Base-by-base conservation (phyloP, 2,329 filamentous ascomycete species). In the Botrytis porri region DNA sequence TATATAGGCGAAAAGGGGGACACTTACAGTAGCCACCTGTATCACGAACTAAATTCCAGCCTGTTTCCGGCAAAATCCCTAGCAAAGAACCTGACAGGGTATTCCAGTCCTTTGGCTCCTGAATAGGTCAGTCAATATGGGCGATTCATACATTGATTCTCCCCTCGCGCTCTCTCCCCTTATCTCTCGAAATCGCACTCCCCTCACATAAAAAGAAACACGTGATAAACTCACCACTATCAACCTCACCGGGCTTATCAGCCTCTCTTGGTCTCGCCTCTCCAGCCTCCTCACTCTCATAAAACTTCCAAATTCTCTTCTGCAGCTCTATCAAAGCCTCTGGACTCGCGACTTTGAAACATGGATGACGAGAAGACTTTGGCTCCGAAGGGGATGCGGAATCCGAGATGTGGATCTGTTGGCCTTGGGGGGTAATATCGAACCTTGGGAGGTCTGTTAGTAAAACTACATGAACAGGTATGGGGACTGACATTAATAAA, bases 1-100 rank as follows among this genome's bases (percentile, higher is more conserved):
- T 39, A 41, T 5, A 29, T 39, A 29, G 18, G 32, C 22, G 25
- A 25, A 57, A 66, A 2, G 14, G 9, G 9, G 12, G 14, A 22
- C 2, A 57, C 65, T 57, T 14, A 67, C 65, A 29, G 16, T 51
- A 39, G 7, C 10, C 18, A 67, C 4, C 10, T 18, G 20, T 9
- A 48, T 75, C 73, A 87, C 73, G 86, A 70, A 70, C 83, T 86
- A 75, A 88, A 88, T 77, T 88, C 86, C 48, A 88, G 77, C 70
- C 84, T 79, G 76, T 88, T 88, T 3, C 87, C 86, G 1, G 86
- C 85, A 80, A 84, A 88, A 75, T 88, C 86, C 73, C 87, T 84
- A 0, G 87, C 88, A 79, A 91, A 91, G 79, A 91, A 91, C 22
- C 89, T 83, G 51, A 81, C 83, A 0, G 89, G 88, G 77, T 89